Conservation (phyloP, 148 eudicot species). For the Camellia japonica region DNA sequence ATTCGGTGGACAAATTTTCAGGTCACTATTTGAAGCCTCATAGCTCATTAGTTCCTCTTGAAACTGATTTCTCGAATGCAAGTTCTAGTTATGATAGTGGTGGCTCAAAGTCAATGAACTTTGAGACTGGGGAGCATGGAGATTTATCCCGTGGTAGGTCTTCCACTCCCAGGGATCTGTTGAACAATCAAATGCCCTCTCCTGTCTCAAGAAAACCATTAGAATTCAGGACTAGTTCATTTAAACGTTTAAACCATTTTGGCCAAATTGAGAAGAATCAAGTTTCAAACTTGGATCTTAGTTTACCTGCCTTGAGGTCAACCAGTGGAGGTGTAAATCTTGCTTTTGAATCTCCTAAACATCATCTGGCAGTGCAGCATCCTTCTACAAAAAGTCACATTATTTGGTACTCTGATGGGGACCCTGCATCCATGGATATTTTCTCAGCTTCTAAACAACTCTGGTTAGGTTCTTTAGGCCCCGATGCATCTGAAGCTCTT, state of each 20-base stretch:
- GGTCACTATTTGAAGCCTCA: slow-evolving; percentile 47
- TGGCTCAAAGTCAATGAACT: slow-evolving; percentile 50
- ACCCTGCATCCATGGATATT: slow-evolving; percentile 76
- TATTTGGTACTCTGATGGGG: slow-evolving; percentile 80
- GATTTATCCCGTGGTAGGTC: slow-evolving; percentile 49
- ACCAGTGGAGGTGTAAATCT: slow-evolving; percentile 28
- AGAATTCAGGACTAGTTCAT: slow-evolving; percentile 44
- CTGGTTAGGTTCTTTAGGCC: slow-evolving; percentile 85
- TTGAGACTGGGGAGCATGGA: slow-evolving; percentile 53
- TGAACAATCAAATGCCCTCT: slow-evolving; percentile 44
- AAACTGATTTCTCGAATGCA: slow-evolving; percentile 41
- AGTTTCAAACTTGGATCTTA: slow-evolving; percentile 29
- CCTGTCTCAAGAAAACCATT: slow-evolving; percentile 54
- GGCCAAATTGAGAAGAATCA: slow-evolving; percentile 44
- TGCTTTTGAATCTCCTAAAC: slow-evolving; percentile 44
- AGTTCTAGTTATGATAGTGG: slow-evolving; percentile 59
- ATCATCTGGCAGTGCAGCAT: slow-evolving; percentile 27
- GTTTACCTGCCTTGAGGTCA: slow-evolving; percentile 30
- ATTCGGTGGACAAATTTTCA: slow-evolving; percentile 33
- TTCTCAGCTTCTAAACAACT: slow-evolving; percentile 84
- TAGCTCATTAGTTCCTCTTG: slow-evolving; percentile 35
- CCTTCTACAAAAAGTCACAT: slow-evolving; percentile 39
- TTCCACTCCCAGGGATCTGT: slow-evolving; percentile 56
- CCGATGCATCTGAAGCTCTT: slow-evolving; percentile 74
- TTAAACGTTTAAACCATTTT: slow-evolving; percentile 38